Conservation (phyloP, 2,329 filamentous ascomycete species). For the Claviceps digitariae region DNA sequence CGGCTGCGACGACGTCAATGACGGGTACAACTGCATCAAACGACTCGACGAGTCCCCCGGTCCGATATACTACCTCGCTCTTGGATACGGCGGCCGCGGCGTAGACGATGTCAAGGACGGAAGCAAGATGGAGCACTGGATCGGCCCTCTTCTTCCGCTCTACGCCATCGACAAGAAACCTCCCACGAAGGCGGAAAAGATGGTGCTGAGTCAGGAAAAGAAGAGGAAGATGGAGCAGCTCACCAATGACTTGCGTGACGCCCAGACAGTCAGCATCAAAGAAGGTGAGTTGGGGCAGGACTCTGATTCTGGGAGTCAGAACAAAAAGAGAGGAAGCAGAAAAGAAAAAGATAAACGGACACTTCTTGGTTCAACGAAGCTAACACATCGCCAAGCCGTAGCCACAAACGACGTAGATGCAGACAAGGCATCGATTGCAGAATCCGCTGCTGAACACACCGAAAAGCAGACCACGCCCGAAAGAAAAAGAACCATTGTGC, state of each 20-base stretch:
- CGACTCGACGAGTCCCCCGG: constrained; percentile 9
- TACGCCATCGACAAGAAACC: constrained; percentile 8
- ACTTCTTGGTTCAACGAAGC: too few relatives aligned
- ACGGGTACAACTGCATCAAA: constrained; percentile 9
- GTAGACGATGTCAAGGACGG: constrained; percentile 15
- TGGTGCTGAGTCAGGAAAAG: not conserved
- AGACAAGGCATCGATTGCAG: too few relatives aligned
- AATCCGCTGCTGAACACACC: too few relatives aligned
- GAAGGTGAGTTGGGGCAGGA: not conserved
- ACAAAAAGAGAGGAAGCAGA: too few relatives aligned
- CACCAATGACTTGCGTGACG: not conserved
- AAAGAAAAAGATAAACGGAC: too few relatives aligned
- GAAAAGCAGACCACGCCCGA: too few relatives aligned
- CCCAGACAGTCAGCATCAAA: not conserved
- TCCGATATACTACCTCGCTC: constrained; percentile 21
- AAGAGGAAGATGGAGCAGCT: not conserved
- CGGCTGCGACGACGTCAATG: constrained; percentile 2
- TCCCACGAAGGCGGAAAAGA: not conserved
- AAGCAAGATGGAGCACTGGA: constrained; percentile 13
- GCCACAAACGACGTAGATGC: not conserved
- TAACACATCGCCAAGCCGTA: too few relatives aligned
- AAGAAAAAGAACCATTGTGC: not conserved
- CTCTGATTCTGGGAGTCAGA: too few relatives aligned
- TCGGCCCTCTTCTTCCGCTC: constrained; percentile 10
- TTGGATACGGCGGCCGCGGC: constrained; percentile 17